These are phyloP conservation scores for Starmerella potacharoeniae DNA, from an alignment of 805 yeast genomes.

Conservation along the genomic window DNA sequence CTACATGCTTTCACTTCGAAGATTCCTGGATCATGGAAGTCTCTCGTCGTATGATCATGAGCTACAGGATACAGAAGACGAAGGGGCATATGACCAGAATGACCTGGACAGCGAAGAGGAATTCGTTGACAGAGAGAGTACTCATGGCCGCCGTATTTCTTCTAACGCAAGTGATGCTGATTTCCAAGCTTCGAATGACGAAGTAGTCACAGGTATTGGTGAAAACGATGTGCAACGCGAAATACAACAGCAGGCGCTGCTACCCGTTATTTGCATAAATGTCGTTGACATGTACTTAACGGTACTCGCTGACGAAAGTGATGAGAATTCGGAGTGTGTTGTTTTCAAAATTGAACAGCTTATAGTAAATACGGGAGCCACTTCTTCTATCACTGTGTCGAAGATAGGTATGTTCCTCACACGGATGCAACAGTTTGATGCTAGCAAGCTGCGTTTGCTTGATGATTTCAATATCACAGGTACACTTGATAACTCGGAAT, in stretches of 20 bases:
- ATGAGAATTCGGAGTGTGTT: slow-evolving; percentile 65
- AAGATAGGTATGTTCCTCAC: slow-evolving; percentile 81
- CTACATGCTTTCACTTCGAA: slow-evolving; percentile 64
- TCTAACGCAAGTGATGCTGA: background rate
- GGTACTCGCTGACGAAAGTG: slow-evolving; percentile 67
- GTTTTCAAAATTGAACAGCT: slow-evolving; percentile 81
- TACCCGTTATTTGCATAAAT: slow-evolving; percentile 35
- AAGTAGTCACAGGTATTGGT: background rate
- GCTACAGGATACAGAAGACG: slow-evolving; percentile 14
- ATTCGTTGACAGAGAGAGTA: background rate
- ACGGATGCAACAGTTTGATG: slow-evolving; percentile 56
- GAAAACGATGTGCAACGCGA: background rate
- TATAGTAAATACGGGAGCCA: slow-evolving; percentile 54
- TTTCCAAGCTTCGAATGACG: too few species aligned
- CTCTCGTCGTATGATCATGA: slow-evolving; percentile 1
- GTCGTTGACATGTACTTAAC: slow-evolving; percentile 67
- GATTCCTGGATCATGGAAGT: slow-evolving; percentile 44
- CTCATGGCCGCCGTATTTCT: background rate
- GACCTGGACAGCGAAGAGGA: background rate
- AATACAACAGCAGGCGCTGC: background rate
- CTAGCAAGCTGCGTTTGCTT: slow-evolving; percentile 54
- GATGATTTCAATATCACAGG: slow-evolving; percentile 81
- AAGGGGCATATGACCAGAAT: background rate
- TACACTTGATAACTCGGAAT: slow-evolving; percentile 58
- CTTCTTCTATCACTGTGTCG: slow-evolving; percentile 53